A percentile compares a stretch with the other conserved stretches of the same genome.
Conservation (phyloP, 2,329 filamentous ascomycete genomes). For the Sporothrix brasiliensis region DNA sequence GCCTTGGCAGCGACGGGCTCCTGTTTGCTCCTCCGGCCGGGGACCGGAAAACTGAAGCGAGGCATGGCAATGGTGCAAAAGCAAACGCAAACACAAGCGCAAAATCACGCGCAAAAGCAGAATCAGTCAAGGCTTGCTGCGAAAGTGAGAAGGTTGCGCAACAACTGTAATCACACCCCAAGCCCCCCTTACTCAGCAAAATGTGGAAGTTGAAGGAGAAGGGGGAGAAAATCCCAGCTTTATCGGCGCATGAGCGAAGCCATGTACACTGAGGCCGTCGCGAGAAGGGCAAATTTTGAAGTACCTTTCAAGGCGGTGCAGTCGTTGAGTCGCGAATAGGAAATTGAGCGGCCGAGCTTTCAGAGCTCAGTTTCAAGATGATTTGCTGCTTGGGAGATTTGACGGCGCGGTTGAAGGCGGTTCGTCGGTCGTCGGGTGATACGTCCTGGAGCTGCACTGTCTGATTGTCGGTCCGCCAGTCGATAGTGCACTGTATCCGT, state of each 20-base stretch:
- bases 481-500: slow-evolving; percentile 5
- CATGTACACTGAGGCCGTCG: background rate
- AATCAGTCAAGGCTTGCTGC: background rate
- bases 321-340: background rate
- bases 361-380: slow-evolving; percentile 17
- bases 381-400: slow-evolving; percentile 21
- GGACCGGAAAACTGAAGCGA: slow-evolving; percentile 55
- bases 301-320: background rate
- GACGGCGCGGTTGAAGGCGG: slow-evolving; percentile 9
- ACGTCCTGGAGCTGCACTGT: background rate
- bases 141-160: background rate
- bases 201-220: slow-evolving; percentile 4
- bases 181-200: slow-evolving; percentile 15
- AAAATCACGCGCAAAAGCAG: background rate
- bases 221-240: background rate
- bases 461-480: background rate
- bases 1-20: slow-evolving; percentile 40
- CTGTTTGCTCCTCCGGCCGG: slow-evolving; percentile 52
- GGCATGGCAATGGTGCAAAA: slow-evolving; percentile 36
- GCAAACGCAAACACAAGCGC: background rate
- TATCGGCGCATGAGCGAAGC: slow-evolving; percentile 20
- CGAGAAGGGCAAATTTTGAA: too few species aligned
- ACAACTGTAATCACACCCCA: background rate
- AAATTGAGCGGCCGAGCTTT: slow-evolving; percentile 1
- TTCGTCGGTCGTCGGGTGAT: slow-evolving; percentile 4